Conservation (phyloP, 768 basidiomycete species). For the Clathrus columnatus region DNA sequence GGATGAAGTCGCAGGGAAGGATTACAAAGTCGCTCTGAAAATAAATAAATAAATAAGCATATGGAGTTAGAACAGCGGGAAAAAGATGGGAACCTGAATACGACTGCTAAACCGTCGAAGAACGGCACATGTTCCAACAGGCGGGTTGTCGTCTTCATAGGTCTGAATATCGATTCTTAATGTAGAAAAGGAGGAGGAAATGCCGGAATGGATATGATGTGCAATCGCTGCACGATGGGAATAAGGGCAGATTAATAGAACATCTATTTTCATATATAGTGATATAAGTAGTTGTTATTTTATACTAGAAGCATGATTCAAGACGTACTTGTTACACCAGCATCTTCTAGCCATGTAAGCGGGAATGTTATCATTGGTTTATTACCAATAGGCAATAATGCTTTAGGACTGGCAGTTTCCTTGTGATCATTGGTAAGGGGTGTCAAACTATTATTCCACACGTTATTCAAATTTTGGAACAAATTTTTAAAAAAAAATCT, state of each 20-base stretch:
- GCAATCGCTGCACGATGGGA: slow-evolving; percentile 68
- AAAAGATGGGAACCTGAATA: slow-evolving; percentile 38
- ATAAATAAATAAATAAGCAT: neutral
- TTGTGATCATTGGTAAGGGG: slow-evolving; percentile 73
- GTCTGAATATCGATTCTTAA: slow-evolving; percentile 72
- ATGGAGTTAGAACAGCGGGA: neutral
- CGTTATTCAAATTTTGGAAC: slow-evolving; percentile 8
- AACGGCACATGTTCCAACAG: slow-evolving; percentile 64
- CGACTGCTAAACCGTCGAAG: slow-evolving; percentile 68
- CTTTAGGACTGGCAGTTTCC: slow-evolving; percentile 78
- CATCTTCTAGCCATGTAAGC: slow-evolving; percentile 79
- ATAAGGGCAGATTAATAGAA: slow-evolving; percentile 77
- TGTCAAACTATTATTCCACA: slow-evolving; percentile 41
- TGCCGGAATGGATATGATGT: slow-evolving; percentile 77
- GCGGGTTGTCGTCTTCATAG: slow-evolving; percentile 64
- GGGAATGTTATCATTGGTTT: slow-evolving; percentile 79
- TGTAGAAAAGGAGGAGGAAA: slow-evolving; percentile 50
- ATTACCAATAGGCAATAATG: slow-evolving; percentile 81
- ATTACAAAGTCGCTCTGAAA: slow-evolving; percentile 66
- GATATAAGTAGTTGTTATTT: slow-evolving; percentile 2
- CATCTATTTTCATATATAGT: slow-evolving; percentile 40
- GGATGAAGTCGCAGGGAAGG: slow-evolving; percentile 85
- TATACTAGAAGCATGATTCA: neutral
- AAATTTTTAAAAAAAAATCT: neutral
- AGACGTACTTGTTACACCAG: slow-evolving; percentile 68